Evolutionary conservation across 2,329 filamentous ascomycete species (phyloP), one percentile per base, ranked within the genome.

Genomic region (Ceratocystis diversiconidia): DNA sequence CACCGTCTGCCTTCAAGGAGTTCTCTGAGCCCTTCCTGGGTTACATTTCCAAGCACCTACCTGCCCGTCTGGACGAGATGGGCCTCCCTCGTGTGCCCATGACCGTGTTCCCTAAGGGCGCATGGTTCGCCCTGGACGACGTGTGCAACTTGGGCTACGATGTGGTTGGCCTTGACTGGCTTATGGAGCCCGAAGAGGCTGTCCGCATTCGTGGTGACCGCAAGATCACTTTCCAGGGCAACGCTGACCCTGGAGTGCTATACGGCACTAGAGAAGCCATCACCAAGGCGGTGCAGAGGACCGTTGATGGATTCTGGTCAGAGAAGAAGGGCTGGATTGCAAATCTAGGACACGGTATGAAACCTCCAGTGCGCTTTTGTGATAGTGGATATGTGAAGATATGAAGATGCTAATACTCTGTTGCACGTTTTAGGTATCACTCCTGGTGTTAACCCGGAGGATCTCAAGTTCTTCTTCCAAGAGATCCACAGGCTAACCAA

Each of bases 41-140:
- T 55, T 85, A 92, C 73, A 97, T 99, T 70, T 85, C 91, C 10
- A 80, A 87, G 70, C 83, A 92, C 70, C 81, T 99, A 2, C 92
- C 92, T 1, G 80, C 79, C 70, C 85, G 85, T 68, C 78, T 97
- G 66, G 79, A 82, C 70, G 87, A 89, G 73, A 80, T 95, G 73
- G 85, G 86, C 0, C 77, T 92, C 63, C 88, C 92, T 66, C 80
- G 79, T 10, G 92, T 99, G 2, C 94, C 94, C 2, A 96, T 97
- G 92, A 95, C 92, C 4, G 91, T 97, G 28, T 99, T 99, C 75
- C 91, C 94, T 44, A 99, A 99, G 79, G 94, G 94, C 10, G 92
- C 94, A 10, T 97, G 94, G 89, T 94, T 95, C 75, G 90, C 91
- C 3, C 80, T 99, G 61, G 89, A 96, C 70, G 85, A 89, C 41